Evolutionary conservation across 805 yeast genomes (phyloP), one percentile per base, ranked within the genome.

Genomic region (Sporopachydermia quercuum): DNA sequence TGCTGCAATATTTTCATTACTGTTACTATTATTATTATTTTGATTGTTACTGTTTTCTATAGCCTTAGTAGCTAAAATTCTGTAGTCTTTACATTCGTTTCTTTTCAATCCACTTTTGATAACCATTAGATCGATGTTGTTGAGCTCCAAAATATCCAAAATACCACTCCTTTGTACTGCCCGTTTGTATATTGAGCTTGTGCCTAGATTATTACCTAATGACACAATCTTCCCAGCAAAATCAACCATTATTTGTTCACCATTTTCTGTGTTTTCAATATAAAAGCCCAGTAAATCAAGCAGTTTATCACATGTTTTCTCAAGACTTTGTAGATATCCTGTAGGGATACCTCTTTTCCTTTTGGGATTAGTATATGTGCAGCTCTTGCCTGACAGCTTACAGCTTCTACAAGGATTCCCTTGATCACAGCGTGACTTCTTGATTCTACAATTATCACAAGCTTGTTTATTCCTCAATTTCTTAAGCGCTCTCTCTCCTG

Each of bases 141-240:
- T 23, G 30, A 23, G 30, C 30, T 23, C 30, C n/a, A 23, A 23
- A 23, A 23, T 23, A n/a, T 23, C 30, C n/a, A 23, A n/a, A 23
- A 23, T 23, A 8, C 13, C 8, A 23, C 30, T 23, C 8, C 30
- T 8, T 23, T 23, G 30, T 23, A 23, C 30, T 23, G 30, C 30
- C n/a, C 30, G 30, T 23, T 23, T 23, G n/a, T 23, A 23, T 8
- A 23, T 23, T 8, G 30, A 23, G n/a, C 13, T 23, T 8, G 8
- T 23, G 13, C 30, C 30, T 8, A 23, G n/a, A 23, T 23, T 23
- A 8, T 8, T 8, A n/a, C 30, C 30, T n/a, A 23, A n/a, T 8
- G 30, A 8, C n/a, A n/a, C n/a, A 8, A 23, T 23, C 8, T 23
- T 23, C n/a, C 30, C 13, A 23, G 30, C 30, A 23, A 23, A 23